Evolutionary conservation across 768 basidiomycete genomes (phyloP), one percentile per base, ranked within the genome.

Genomic region (Amanita molliuscula): DNA sequence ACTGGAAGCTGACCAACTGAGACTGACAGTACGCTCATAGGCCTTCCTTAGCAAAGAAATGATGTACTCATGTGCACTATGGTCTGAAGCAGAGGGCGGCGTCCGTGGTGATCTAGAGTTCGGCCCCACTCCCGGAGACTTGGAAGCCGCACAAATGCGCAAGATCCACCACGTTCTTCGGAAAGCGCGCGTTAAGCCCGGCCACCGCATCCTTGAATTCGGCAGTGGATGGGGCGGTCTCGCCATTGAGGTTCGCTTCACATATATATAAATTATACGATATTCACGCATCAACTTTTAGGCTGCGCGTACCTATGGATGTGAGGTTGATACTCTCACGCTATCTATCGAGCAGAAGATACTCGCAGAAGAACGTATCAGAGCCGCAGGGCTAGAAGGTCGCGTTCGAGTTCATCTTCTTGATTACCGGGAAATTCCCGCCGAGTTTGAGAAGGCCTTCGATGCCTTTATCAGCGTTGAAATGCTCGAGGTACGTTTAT

Each of bases 161-260:
- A 95, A 95, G 65, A 80, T 94, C 44, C 81, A 77, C 52, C 75
- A 90, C 58, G 87, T 94, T 54, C 83, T 93, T 51, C 73, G 68
- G 13, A 78, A 82, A 54, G 88, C 89, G 23, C 81, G 81, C 44
- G 82, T 93, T 50, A 75, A 78, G 60, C 81, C 80, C 40, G 89
- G 89, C 0, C 75, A 91, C 61, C 78, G 89, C 23, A 77, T 94
- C 38, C 72, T 95, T 31, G 92, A 95, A 69, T 90, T 94, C 58
- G 92, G 91, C 20, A 83, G 83, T 44, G 92, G 92, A n/a, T 95
- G 92, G 92, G 92, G 91, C 18, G 88, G 82, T 44, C 74, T 95
- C 40, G 88, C 90, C 10, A 94, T 95, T 51, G 82, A 88, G 77
- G 88, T 84, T 47, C 23, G 63, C 34, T 16, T 28, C 46, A 41